A percentile compares a stretch with the other conserved stretches of the same genome.
These are phyloP conservation scores for Fragilaria crotonensis DNA, from an alignment of 108 stramenopile genomes.

Conservation along the genomic window DNA sequence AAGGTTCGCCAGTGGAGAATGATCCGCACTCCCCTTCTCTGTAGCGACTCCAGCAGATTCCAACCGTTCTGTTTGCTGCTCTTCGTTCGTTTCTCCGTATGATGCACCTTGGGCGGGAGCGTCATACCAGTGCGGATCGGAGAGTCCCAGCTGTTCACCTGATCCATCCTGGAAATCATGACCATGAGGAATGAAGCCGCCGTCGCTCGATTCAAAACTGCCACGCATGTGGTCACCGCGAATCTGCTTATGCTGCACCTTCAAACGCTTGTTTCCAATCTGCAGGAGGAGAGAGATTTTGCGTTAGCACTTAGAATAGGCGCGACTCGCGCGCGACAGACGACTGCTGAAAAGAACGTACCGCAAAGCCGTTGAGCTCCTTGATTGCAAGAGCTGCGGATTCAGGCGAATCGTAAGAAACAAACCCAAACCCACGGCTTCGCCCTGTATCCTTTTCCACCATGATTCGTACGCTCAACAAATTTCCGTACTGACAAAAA, in stretches of 20 bases:
- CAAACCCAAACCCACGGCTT: conserved; percentile 96
- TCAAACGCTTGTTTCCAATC: conserved; percentile 85
- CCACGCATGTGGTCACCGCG: not conserved
- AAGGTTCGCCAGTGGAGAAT: conserved; percentile 21
- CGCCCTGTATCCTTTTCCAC: conserved; percentile 91
- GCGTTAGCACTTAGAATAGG: not conserved
- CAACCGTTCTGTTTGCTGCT: not conserved
- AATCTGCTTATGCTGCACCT: conserved; percentile 77
- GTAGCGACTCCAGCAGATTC: not conserved
- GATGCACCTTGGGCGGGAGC: not conserved
- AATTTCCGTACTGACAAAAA: conserved; percentile 84
- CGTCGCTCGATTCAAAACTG: not conserved
- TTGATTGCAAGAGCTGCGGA: conserved; percentile 93
- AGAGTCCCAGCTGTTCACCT: not conserved
- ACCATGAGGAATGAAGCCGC: conserved; percentile 13
- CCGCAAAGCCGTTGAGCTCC: conserved; percentile 84
- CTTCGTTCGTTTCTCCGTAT: not conserved
- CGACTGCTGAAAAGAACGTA: conserved; percentile 31
- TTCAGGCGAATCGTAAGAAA: conserved; percentile 86
- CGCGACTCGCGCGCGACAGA: not conserved
- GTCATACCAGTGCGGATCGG: conserved; percentile 1
- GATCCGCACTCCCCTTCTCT: not conserved
- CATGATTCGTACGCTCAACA: conserved; percentile 95
- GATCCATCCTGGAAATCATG: conserved; percentile 10
- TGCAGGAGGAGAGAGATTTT: conserved; percentile 11